Evolutionary conservation across 768 basidiomycete species (phyloP).

Genomic region (Termitomyces sp.): DNA sequence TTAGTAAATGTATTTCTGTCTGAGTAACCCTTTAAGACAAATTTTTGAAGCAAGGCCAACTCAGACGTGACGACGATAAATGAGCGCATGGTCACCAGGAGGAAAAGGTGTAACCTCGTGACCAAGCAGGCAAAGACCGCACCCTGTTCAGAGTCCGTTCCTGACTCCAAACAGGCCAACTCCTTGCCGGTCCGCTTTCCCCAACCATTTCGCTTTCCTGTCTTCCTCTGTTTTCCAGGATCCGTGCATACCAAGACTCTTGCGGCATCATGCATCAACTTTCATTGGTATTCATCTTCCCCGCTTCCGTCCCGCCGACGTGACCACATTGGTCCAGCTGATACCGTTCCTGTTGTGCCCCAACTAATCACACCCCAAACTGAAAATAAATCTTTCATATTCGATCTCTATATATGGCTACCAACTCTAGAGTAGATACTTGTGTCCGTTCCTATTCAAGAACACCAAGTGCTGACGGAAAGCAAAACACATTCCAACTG

Average conservation of each 20-base stretch:
- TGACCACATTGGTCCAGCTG: background rate
- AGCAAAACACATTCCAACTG: conserved; percentile 47
- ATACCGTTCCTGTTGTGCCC: background rate
- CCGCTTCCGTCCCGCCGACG: background rate
- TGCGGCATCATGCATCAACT: background rate
- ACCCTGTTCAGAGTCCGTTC: too few relatives aligned
- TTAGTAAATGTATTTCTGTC: too few relatives aligned
- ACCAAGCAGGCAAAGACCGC: too few relatives aligned
- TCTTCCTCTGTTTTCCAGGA: background rate
- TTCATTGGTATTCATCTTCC: background rate
- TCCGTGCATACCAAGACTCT: conserved; percentile 6
- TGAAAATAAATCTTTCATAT: background rate
- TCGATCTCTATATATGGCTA: background rate
- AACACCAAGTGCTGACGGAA: conserved; percentile 36
- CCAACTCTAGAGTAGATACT: conserved; percentile 39
- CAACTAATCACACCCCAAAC: background rate
- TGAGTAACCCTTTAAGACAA: too few relatives aligned
- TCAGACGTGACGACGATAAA: too few relatives aligned
- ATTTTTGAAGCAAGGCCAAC: too few relatives aligned
- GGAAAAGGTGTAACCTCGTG: too few relatives aligned
- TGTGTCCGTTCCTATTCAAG: conserved; percentile 42
- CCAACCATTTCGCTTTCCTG: conserved; percentile 2
- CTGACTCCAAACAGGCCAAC: too few relatives aligned
- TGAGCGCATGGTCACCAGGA: too few relatives aligned
- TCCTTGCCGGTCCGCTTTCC: conserved; percentile 9